Base-by-base conservation (phyloP, 352 stramenopile genomes). In the Phytophthora hybrid region DNA sequence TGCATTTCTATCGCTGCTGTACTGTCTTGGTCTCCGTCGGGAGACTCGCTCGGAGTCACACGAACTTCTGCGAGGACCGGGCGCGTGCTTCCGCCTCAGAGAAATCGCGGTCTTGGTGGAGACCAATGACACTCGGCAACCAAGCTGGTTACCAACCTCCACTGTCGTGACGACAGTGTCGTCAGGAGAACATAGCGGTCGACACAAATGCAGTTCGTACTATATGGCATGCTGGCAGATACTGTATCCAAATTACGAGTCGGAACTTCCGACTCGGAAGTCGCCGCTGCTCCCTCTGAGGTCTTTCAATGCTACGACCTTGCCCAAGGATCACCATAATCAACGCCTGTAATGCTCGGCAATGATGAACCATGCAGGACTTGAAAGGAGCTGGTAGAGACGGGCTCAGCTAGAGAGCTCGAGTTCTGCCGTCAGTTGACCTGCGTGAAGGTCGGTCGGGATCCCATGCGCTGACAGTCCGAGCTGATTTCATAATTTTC, bases 321-420 rank as follows among this genome's bases (percentile, higher is more conserved):
- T 26, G n/a, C 11, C 41, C 37, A 44, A 13, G 37, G 37, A 44
- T 44, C 39, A 21, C 16, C 58, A 55, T 55, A 29, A 65, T 65
- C 58, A 53, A 19, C 18, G 31, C 16, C 9, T 21, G 5, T 44
- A 44, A 61, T 61, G 18, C 21, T 21, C 19, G 21, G 19, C 19
- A 34, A 18, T 26, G 39, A 23, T 53, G 8, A 19, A 19, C 31
- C 56, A 41, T 32, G 46, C 56, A 44, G 34, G 21, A 67, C 18
- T 37, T 44, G 23, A 31, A 54, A 53, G 51, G 23, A 57, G 44
- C 60, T 34, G 6, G 60, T 68, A 68, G 61, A 68, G 61, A 68
- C 61, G 52, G 49, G 61, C 8, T 54, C 61, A 32, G 51, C 51
- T 37, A 67, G 41, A 67, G 60, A 67, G 49, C 39, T 67, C 60